These are phyloP conservation scores for Pterocarpus macrocarpus DNA, from an alignment of 306 rosid species.

Conservation along the genomic window DNA sequence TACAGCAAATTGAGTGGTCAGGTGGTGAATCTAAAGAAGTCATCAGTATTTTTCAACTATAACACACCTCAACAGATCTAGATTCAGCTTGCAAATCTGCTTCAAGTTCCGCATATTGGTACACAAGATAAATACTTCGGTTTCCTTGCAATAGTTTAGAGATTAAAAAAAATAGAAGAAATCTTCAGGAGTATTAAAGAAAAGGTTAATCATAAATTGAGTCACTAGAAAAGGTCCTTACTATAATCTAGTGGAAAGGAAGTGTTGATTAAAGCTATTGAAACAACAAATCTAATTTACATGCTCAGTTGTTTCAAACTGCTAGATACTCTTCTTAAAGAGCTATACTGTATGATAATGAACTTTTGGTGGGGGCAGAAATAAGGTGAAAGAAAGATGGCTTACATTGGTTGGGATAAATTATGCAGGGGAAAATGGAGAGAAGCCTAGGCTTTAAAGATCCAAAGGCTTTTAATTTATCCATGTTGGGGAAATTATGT, in stretches of 20 bases:
- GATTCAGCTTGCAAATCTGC: neutral
- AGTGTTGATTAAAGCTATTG: neutral
- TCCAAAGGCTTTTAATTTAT: neutral
- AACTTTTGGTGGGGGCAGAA: neutral
- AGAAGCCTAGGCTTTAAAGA: neutral
- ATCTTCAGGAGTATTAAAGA: neutral
- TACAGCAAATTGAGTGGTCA: neutral
- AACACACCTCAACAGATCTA: no score
- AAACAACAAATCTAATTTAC: neutral
- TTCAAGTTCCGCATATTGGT: neutral
- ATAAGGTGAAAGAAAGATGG: neutral
- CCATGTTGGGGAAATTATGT: neutral
- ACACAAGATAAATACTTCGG: neutral
- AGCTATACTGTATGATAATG: no score
- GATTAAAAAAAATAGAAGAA: no score
- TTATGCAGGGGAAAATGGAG: neutral
- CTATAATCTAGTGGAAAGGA: neutral
- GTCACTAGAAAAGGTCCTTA: no score
- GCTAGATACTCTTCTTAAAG: neutral
- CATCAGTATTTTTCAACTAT: neutral
- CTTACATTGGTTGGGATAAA: neutral
- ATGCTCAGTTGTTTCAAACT: neutral
- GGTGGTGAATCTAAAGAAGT: no score
- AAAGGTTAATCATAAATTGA: no score
- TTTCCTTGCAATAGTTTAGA: neutral